Percentiles rank a stretch among this genome's conserved stretches.
These are phyloP conservation scores for Ustilago shanxiensis DNA, from an alignment of 1,284 basidiomycete species.

Conservation along the genomic window DNA sequence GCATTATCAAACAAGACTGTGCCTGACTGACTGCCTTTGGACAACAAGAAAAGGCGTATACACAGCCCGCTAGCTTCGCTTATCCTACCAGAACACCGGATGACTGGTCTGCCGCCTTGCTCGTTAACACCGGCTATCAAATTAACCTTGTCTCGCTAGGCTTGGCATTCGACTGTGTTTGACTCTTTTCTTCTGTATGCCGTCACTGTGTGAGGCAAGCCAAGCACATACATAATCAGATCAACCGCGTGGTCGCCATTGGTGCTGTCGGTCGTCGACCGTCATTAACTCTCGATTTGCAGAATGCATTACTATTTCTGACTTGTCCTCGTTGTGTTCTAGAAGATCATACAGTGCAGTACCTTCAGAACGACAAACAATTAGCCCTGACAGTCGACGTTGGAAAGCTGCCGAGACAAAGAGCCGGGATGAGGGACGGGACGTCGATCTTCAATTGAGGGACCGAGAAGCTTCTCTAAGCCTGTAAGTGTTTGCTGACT, in stretches of 20 bases:
- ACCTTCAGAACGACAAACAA: too few species aligned
- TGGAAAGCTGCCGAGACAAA: not conserved
- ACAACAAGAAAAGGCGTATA: not conserved
- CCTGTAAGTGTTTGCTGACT: not conserved
- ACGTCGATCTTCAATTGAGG: not conserved
- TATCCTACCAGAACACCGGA: not conserved
- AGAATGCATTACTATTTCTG: too few species aligned
- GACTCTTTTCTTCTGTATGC: slow-evolving; percentile 4
- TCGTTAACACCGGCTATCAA: slow-evolving; percentile 1
- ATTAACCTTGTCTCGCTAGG: not conserved
- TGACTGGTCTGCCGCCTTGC: not conserved
- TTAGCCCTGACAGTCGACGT: too few species aligned
- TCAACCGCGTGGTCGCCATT: not conserved
- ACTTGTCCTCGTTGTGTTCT: too few species aligned
- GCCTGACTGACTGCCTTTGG: too few species aligned
- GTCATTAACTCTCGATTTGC: too few species aligned
- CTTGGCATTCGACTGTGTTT: not conserved
- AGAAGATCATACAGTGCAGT: too few species aligned
- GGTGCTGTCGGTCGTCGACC: not conserved
- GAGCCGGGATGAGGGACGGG: not conserved
- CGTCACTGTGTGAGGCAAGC: not conserved
- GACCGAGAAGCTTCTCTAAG: not conserved
- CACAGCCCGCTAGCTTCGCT: slow-evolving; percentile 1
- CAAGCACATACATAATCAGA: not conserved
- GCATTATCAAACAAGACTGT: slow-evolving; percentile 18